Evolutionary conservation across 805 yeast genomes (phyloP).

Genomic region (Sugiyamaella marilandica): DNA sequence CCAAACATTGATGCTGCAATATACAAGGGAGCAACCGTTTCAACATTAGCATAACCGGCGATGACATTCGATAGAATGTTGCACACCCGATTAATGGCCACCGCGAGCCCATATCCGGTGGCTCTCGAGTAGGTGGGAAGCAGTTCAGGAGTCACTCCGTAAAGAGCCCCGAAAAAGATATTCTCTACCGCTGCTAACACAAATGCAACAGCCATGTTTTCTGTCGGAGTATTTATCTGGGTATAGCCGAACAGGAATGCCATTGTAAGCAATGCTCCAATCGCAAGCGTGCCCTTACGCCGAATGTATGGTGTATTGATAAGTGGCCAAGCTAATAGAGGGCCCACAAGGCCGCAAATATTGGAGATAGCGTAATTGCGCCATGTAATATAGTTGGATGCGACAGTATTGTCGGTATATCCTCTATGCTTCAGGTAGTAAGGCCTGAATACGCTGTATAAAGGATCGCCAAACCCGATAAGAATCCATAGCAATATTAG

Average conservation of each 20-base stretch:
- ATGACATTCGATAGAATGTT: conserved; percentile 47
- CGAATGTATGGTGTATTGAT: conserved; percentile 36
- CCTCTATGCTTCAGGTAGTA: conserved; percentile 50
- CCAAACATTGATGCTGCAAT: conserved; percentile 45
- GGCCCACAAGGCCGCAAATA: conserved; percentile 48
- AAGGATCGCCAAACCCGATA: conserved; percentile 54
- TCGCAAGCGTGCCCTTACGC: conserved; percentile 52
- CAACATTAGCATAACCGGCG: conserved; percentile 43
- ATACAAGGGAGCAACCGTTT: conserved; percentile 45
- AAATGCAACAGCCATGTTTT: conserved; percentile 45
- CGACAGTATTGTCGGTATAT: conserved; percentile 27
- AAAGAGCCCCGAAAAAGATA: conserved; percentile 40
- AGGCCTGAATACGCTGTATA: conserved; percentile 52
- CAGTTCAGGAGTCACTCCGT: conserved; percentile 48
- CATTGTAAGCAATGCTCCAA: conserved; percentile 51
- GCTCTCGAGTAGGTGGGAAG: conserved; percentile 37
- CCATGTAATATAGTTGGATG: conserved; percentile 24
- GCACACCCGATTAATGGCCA: conserved; percentile 41
- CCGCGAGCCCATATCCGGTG: conserved; percentile 48
- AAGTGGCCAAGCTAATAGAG: conserved; percentile 40
- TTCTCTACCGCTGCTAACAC: conserved; percentile 27
- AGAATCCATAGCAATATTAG: conserved; percentile 50
- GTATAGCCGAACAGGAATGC: conserved; percentile 60
- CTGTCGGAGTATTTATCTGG: conserved; percentile 50
- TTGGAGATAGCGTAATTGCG: conserved; percentile 39